Conservation (phyloP, 306 rosid genomes). For the Purshia tridentata region DNA sequence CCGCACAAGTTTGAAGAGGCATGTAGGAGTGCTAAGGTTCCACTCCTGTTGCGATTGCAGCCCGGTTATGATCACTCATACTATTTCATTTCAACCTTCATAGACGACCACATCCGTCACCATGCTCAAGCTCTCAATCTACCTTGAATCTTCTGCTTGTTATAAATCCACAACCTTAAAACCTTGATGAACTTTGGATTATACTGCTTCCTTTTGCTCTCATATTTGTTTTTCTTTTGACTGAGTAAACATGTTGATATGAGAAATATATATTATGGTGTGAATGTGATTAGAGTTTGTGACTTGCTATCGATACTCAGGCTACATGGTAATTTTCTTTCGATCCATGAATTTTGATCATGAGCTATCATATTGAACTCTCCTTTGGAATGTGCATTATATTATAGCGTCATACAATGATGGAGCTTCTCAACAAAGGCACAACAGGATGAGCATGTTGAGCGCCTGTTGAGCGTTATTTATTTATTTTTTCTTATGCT, state of each 20-base stretch:
- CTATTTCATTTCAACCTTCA: slow-evolving; percentile 78
- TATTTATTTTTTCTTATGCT: too few species aligned
- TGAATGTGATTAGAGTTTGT: not conserved
- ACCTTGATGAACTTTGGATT: slow-evolving; percentile 21
- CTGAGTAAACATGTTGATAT: not conserved
- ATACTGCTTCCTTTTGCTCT: slow-evolving; percentile 3
- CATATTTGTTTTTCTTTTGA: not conserved
- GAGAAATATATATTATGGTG: not conserved
- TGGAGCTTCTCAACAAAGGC: too few species aligned
- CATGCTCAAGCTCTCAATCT: slow-evolving; percentile 86
- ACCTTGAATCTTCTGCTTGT: slow-evolving; percentile 34
- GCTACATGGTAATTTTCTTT: not conserved
- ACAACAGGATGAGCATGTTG: too few species aligned
- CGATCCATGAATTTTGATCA: not conserved
- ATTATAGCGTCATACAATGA: too few species aligned
- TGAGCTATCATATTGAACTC: too few species aligned
- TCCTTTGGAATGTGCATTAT: too few species aligned
- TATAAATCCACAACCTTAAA: slow-evolving; percentile 17
- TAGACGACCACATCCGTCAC: slow-evolving; percentile 88
- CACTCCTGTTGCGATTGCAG: slow-evolving; percentile 64
- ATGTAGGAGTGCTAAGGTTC: slow-evolving; percentile 63
- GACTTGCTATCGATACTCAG: not conserved
- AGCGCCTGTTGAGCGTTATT: too few species aligned
- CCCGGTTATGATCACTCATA: slow-evolving; percentile 88
- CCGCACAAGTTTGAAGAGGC: slow-evolving; percentile 81